Conservation (phyloP, 495 filamentous ascomycete genomes). For the Penicillium paxilli region DNA sequence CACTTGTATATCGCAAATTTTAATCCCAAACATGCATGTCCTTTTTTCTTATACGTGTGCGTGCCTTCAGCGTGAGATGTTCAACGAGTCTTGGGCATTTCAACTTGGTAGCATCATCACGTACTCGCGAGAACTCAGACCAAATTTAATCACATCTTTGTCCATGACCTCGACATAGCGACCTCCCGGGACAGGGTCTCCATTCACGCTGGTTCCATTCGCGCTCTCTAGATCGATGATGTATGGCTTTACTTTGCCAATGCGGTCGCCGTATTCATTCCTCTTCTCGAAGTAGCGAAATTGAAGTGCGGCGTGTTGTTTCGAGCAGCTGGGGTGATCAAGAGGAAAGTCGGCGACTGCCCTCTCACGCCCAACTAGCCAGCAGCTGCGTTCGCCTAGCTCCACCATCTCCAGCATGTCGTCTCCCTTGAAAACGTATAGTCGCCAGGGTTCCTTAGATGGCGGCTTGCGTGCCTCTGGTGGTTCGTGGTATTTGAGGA, state of each 20-base stretch:
- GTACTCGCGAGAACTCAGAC: conserved; percentile 82
- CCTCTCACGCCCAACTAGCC: conserved; percentile 82
- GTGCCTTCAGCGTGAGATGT: background rate
- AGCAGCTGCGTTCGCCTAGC: conserved; percentile 75
- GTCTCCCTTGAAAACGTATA: conserved; percentile 89
- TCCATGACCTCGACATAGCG: conserved; percentile 84
- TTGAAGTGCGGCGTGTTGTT: conserved; percentile 94
- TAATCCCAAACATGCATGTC: conserved; percentile 3
- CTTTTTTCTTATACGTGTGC: too few species aligned
- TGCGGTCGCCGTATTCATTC: conserved; percentile 82
- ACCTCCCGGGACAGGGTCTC: conserved; percentile 66
- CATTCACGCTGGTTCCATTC: conserved; percentile 86
- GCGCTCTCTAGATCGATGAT: conserved; percentile 91
- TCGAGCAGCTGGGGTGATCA: conserved; percentile 88
- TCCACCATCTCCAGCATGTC: conserved; percentile 80
- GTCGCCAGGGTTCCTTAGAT: conserved; percentile 72
- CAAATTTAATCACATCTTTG: conserved; percentile 88
- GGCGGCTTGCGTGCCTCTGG: conserved; percentile 88
- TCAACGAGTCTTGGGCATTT: background rate
- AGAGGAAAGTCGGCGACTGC: conserved; percentile 79
- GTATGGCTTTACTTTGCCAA: conserved; percentile 83
- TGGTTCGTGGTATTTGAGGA: conserved; percentile 95
- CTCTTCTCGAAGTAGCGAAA: conserved; percentile 81
- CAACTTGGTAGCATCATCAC: conserved; percentile 66
- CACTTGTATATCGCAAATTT: conserved; percentile 5